Base-by-base conservation (phyloP, 345 rosid genomes). In the Citrus glauca region DNA sequence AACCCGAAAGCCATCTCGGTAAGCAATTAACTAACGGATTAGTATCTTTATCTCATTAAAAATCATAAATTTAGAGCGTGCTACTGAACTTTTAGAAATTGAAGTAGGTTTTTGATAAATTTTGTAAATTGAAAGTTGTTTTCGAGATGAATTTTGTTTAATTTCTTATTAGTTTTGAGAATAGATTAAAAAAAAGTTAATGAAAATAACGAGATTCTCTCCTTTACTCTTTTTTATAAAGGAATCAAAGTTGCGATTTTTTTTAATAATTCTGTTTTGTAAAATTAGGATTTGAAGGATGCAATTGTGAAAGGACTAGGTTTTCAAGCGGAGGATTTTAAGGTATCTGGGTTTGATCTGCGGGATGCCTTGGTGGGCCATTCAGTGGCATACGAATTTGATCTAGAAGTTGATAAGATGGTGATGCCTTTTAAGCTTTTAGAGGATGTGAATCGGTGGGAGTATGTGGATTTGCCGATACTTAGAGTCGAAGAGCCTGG, bases 391-490 rank as follows among this genome's bases (percentile, higher is more conserved):
- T 96, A 93, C 38, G 98, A 96, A 77, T 90, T 94, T 55, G 93
- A 94, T 66, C 69, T 94, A 0, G 93, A 94, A 80, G 79, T 94
- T 16, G 95, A 94, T 32, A 85, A 91, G 0, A 87, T 86, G 76
- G 92, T 91, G 14, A 68, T 89, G 42, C 98, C 99, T 1, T 81
- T 96, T 32, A 96, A 87, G 94, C 91, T 96, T 66, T 84, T 94
- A 81, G 97, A 96, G 83, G 99, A 96, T 61, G 97, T 96, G 73
- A 89, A 89, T 72, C 84, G 91, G 60, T 94, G 98, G 99, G 99
- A 94, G 24, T 91, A 84, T 13, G 93, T 96, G 1, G 97, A 96
- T 81, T 85, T 96, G 79, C 97, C 99, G 11, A 85, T 96, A 69
- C 94, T 96, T 78, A 84, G 86, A 42, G 79, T 80, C 2, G 91